Evolutionary conservation across 129 eudicot species (phyloP), one percentile per base, ranked within the genome.

Genomic region (Dittrichia graveolens): DNA sequence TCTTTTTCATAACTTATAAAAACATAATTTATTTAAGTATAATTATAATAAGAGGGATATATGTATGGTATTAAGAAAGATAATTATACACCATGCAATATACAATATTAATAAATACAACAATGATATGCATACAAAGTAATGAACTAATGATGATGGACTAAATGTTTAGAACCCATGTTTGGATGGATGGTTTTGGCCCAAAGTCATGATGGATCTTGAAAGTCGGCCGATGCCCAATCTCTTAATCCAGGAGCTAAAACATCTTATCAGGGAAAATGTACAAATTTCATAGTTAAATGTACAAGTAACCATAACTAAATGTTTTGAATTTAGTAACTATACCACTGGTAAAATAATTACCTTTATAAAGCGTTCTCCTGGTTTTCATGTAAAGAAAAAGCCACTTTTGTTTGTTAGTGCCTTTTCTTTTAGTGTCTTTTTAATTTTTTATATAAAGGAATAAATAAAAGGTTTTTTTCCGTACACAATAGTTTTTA

Each of bases 341-440:
- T 61, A 11, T 45, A 62, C 40, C 6, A 42, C 76, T 60, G 81
- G 71, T 61, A 61, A 42, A 49, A 52, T 48, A 56, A 60, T 9
- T 16, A 47, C 31, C 49, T 64, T 49, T 40, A 53, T 56, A 48
- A 80, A 68, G 78, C 66, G 35, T 73, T 77, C 50, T 61, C 88
- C 85, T 74, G 83, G 80, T 80, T 84, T 80, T 84, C 79, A 80
- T 77, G 88, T 48, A 63, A 77, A 75, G 80, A 75, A 56, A 81
- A 81, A 60, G 82, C 14, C 65, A 71, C 48, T 37, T 65, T 76
- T 81, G 78, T 72, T 60, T 60, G 56, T 58, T 77, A 53, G 75
- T 61, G n/a, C 65, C 55, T 66, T 61, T 50, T 69, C 61, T 14
- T 56, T 73, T 18, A 9, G 46, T 76, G 16, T 14, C 57, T 7